Evolutionary conservation across 2,329 filamentous ascomycete genomes (phyloP), one percentile per base, ranked within the genome.

Genomic region (Intubia oerlemansii): DNA sequence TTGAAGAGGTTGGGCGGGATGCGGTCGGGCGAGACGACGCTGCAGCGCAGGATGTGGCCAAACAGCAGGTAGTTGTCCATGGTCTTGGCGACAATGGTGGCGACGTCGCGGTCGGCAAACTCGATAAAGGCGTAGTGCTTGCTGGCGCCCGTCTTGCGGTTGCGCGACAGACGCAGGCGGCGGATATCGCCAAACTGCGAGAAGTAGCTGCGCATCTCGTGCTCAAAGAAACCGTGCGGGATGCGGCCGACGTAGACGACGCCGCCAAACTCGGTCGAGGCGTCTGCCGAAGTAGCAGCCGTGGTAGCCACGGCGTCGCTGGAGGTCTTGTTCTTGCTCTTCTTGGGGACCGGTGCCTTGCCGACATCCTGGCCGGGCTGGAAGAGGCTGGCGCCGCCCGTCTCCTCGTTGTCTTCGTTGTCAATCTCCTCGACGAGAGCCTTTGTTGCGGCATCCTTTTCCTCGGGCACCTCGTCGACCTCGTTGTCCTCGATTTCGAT

Each of bases 1-100:
- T 88, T 82, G 68, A 82, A 95, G 30, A 93, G 57, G 36, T 80
- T 63, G 15, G 71, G 62, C 47, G 90, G 80, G 24, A 92, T 57
- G 45, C 84, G 71, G 35, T 78, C 79, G 32, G 68, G 56, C 4
- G 79, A 68, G 4, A 93, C 65, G 15, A 39, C 32, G 33, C 32
- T 30, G 52, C 84, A 85, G 52, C 90, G 85, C 41, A 98, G 60
- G 36, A 95, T 77, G 48, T 93, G 85, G 5, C 81, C 80, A 49
- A 92, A 95, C 45, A 98, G 64, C 22, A 95, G 68, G 52, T 98
- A 98, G 54, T 84, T 90, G 59, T 93, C 70, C 88, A 98, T 98
- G 14, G 88, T 92, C 54, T 82, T 79, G 28, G 80, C 75, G 17
- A 91, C 85, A 41, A 95, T 82, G 42, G 80, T 75, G 22, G 88